Conservation (phyloP, 2,329 filamentous ascomycete species). For the Ceratocystis huliohia region DNA sequence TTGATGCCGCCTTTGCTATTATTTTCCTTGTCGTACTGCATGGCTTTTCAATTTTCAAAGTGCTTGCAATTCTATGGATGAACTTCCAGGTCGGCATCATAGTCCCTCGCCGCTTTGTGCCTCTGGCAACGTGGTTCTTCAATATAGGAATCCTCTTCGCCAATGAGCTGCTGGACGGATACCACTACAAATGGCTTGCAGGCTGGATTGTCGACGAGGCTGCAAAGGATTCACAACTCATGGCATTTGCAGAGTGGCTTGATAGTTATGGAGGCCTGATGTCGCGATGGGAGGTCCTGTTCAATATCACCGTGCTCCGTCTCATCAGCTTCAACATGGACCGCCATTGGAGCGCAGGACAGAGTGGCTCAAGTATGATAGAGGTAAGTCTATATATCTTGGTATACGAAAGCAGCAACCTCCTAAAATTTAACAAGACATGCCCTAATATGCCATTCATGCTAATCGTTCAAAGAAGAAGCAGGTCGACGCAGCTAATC, state of each 20-base stretch:
- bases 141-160: constrained; percentile 76
- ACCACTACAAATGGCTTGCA: constrained; percentile 54
- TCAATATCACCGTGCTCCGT: constrained; percentile 87
- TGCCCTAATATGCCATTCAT: constrained; percentile 11
- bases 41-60: constrained; percentile 73
- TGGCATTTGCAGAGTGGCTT: constrained; percentile 55
- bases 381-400: constrained; percentile 51
- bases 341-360: constrained; percentile 79
- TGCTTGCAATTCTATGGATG: constrained; percentile 62
- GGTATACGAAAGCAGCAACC: not conserved
- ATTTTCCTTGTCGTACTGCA: constrained; percentile 70
- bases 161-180: constrained; percentile 75
- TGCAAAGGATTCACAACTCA: constrained; percentile 29
- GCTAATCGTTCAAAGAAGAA: constrained; percentile 85
- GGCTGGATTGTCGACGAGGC: constrained; percentile 27
- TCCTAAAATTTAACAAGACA: not conserved
- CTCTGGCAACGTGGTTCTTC: constrained; percentile 73
- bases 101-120: constrained; percentile 58
- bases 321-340: constrained; percentile 96
- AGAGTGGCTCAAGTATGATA: constrained; percentile 46
- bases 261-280: constrained; percentile 76
- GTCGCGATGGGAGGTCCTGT: constrained; percentile 87
- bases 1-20: constrained; percentile 70
- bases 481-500: constrained; percentile 72
- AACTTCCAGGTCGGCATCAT: constrained; percentile 71